Evolutionary conservation across 768 basidiomycete genomes (phyloP).

Genomic region (Panellus pusillus): DNA sequence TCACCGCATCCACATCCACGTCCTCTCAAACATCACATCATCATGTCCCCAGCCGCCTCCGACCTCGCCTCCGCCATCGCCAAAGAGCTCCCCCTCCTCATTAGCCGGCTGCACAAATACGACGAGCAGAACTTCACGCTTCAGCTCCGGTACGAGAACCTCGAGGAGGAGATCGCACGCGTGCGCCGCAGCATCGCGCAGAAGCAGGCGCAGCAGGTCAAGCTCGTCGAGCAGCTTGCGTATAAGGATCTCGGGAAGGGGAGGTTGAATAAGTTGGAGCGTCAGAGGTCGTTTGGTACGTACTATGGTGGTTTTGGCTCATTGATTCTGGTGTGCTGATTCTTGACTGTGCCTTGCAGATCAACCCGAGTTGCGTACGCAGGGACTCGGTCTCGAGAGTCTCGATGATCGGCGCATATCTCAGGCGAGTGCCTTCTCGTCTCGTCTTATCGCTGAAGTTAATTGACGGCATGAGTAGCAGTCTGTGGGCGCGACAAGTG

Average conservation of each 20-base stretch:
- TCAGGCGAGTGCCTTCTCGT: neutral
- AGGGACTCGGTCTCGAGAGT: neutral
- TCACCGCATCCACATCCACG: neutral
- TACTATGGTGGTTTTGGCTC: neutral
- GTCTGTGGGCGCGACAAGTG: too few species aligned
- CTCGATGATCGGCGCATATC: neutral
- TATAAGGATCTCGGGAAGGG: neutral
- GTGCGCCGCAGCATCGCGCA: constrained; percentile 5
- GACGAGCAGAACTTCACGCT: constrained; percentile 12
- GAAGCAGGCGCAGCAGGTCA: constrained; percentile 11
- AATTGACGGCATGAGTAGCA: too few species aligned
- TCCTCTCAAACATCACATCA: neutral
- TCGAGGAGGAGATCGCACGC: constrained; percentile 9
- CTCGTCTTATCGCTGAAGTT: neutral
- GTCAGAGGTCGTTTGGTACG: constrained; percentile 7
- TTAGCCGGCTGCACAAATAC: constrained; percentile 8
- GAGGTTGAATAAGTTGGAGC: constrained; percentile 4
- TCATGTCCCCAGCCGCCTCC: constrained; percentile 3
- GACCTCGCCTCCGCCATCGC: neutral
- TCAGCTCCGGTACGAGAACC: constrained; percentile 9
- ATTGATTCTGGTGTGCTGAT: neutral
- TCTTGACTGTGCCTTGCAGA: neutral
- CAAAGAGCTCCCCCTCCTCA: constrained; percentile 4
- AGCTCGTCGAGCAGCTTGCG: constrained; percentile 9
- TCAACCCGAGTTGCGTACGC: neutral